Base-by-base conservation (phyloP, 2,329 filamentous ascomycete genomes). In the Arthrocladium fulminans region DNA sequence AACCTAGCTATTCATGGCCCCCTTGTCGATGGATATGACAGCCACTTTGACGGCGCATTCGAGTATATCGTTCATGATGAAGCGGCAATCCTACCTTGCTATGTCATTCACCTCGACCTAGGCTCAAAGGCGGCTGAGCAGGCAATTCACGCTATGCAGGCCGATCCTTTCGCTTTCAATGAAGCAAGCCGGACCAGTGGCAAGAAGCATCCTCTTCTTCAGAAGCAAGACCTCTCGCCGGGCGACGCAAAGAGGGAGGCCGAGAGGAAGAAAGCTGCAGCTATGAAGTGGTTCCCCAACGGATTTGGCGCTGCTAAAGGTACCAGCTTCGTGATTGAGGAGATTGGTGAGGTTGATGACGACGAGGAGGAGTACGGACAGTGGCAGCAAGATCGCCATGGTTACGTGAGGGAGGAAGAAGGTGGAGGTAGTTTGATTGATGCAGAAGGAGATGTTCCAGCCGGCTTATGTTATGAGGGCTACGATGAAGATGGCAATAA, bases 261-360 rank as follows among this genome's bases (percentile, higher is more conserved):
- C 51, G 61, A 65, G 35, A 68, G 66, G 8, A 56, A 62, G 41
- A 62, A 68, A 40, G 67, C 69, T 0, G 61, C 65, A 7, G 71
- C 68, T 0, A 54, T 65, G 29, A 74, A 74, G 58, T 73, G 64
- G 58, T 73, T 73, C 44, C 69, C 70, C 0, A 73, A 71, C 46
- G 69, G 70, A 1, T 74, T 64, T 54, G 70, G 72, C 0, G 66
- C 69, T 2, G 67, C 68, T 2, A 67, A 60, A 0, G 68, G 69
- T 2, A 65, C 60, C 0, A 64, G 50, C 10, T 71, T 74, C 50
- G 67, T 72, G 2, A 65, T 74, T 44, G 70, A 73, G 51, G 69
- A 71, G 43, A 63, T 73, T 23, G 69, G 65, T 1, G 68, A 71
- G 32, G 55, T 67, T 8, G 63, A 62, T 6, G 66, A 71, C 15